Base-by-base conservation (phyloP, 2,329 filamentous ascomycete species). In the Epichloe glyceriae region DNA sequence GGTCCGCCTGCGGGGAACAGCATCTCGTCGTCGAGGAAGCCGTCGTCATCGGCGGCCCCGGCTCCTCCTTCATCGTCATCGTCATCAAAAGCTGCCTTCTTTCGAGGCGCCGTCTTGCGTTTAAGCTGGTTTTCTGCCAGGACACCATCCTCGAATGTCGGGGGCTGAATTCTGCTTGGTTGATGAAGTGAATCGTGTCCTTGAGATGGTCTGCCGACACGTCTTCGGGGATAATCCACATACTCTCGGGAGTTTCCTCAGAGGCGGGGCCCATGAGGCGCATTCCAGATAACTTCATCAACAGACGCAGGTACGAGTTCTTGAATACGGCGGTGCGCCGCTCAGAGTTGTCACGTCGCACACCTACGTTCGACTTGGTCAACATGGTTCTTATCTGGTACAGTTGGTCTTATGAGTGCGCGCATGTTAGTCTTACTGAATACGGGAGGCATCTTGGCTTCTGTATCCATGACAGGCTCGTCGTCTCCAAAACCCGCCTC, bases 241-340 rank as follows among this genome's bases (percentile, higher is more conserved):
- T 72, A 2, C 86, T 83, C 52, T 91, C 85, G 1, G 78, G 75
- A 3, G 86, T 83, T 61, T 95, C 87, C 41, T 88, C 83, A 3
- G 73, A 60, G 0, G 65, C 66, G 0, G 73, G 70, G 0, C 68
- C 66, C 8, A 76, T 65, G 4, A 83, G 75, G 59, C 85, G 75
- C 54, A 94, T 79, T 0, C 86, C 86, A 17, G 85, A 73, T 0
- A 93, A 74, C 1, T 75, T 83, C 78, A 97, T 85, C 3, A 98
- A 76, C 2, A 97, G 80, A 35, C 90, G 85, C 2, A 97, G 75
- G 60, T 91, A 84, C 10, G 86, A 83, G 65, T 97, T 94, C 62
- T 88, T 94, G 72, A 94, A 94, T 68, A 95, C 82, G 26, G 88
- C 85, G 20, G 75, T 76, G 47, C 82, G 81, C 40, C 82, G 80